Base-by-base conservation (phyloP, 768 basidiomycete genomes). In the Suillus decipiens region DNA sequence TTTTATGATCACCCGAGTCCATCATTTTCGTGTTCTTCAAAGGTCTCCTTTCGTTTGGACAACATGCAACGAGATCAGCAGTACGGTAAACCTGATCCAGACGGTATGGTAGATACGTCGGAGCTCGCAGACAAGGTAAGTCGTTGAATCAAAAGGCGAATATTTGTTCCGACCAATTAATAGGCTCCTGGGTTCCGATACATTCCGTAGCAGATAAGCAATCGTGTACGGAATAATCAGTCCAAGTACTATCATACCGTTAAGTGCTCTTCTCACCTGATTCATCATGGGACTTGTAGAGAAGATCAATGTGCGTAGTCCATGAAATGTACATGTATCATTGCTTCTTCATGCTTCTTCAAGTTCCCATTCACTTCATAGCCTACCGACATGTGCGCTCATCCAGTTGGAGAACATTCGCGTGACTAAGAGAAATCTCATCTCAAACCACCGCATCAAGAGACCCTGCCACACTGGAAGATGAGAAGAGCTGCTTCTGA, bases 181-280 rank as follows among this genome's bases (percentile, higher is more conserved):
- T 58, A 89, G 88, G 86, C 88, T 0, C 83, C 84, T 3, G 76
- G 77, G 22, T 89, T 89, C 78, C 84, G 88, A 59, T 89, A 89
- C 63, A 68, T 84, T 39, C 71, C 70, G 2, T 79, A 51, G 37
- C 31, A n/a, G 31, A 33, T 53, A 48, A 28, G 47, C 28, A 34
- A 33, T 53, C 19, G 31, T 33, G 8, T 28, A 50, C 48, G 11
- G 22, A 48, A 28, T 50, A 6, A 24, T 24, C 24, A 15, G 24
- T 28, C 24, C 15, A 50, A 31, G 17, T 28, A 10, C 8, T 31
- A 14, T 31, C 28, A 50, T 50, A 24, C 28, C 24, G 28, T 50
- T 17, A 31, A 31, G 48, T 31, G 1, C 19, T 19, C 19, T 51
- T 51, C 28, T 36, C 31, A 47, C 31, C 24, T 12, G 45, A 5